Base-by-base conservation (phyloP, 345 rosid genomes). In the Isatis tinctoria region DNA sequence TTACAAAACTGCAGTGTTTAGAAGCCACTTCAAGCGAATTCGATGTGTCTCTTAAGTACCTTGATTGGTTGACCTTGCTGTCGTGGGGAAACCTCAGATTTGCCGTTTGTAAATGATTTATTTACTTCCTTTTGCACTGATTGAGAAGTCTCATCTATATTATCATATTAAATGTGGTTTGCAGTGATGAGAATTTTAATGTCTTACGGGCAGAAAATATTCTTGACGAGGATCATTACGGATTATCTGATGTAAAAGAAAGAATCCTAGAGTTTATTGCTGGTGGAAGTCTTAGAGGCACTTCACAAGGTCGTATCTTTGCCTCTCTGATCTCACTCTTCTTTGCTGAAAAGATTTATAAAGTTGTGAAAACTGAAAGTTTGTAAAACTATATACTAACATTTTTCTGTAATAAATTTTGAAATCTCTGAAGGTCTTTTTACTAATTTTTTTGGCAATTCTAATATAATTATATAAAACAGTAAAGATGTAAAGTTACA, bases 51-150 rank as follows among this genome's bases (percentile, higher is more conserved):
- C 85, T 86, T 69, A 90, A 83, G 74, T 90, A 90, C 82, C 85
- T 93, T 75, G 97, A 93, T 83, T 93, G 98, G 98, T 82, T 90
- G 84, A 93, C 98, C 13, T 87, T 80, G 0, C 79, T 93, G 75
- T 97, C 98, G 45, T 93, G 97, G 97, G 97, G 98, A 75, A 85
- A 85, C 56, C 85, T 81, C 79, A 93, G 98, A 97, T 91, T 65
- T 22, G 62, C 40, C 65, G 13, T 40, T 5, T 40, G 44, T 40
- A 12, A 40, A 12, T 40, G 43, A 11, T 10, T 10, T 10, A 9
- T 33, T 33, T 30, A 30, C 6, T 35, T 39, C 11, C 4, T 39
- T 11, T 39, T 39, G n/a, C 2, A 12, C n/a, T 12, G 44, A 40
- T 12, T 40, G 44, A 40, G 44, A 40, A 40, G 44, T 40, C 44